Conservation (phyloP, 148 eudicot species). For the Chenopodium suecicum region DNA sequence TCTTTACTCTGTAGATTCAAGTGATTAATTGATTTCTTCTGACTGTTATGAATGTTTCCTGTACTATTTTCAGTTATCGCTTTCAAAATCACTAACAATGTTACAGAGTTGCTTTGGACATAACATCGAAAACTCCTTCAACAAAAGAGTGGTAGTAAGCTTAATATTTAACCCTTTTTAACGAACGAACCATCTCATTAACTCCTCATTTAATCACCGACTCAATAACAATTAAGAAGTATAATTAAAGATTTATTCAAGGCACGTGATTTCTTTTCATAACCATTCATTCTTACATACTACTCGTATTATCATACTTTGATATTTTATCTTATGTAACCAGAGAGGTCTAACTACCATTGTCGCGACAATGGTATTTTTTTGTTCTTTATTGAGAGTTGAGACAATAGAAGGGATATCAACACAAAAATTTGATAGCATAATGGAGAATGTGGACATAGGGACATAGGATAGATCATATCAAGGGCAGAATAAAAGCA, state of each 20-base stretch:
- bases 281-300: neutral
- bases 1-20: neutral
- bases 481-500: no score
- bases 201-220: conserved; percentile 9
- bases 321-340: neutral
- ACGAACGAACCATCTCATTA: neutral
- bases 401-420: neutral
- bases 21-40: neutral
- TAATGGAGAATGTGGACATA: neutral
- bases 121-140: conserved; percentile 95
- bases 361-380: neutral
- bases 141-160: conserved; percentile 91
- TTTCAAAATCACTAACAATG: conserved; percentile 83
- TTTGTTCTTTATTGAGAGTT: neutral
- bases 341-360: neutral
- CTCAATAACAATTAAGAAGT: neutral
- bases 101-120: conserved; percentile 83
- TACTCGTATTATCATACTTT: neutral
- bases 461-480: neutral
- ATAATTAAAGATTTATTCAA: neutral
- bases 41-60: neutral
- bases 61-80: conserved; percentile 58
- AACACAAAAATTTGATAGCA: neutral
- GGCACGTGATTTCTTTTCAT: neutral
- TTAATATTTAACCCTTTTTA: neutral